A percentile compares a stretch with the other conserved stretches of the same genome.
Conservation (phyloP, 1,284 basidiomycete genomes). For the Cystobasidium pallidum region DNA sequence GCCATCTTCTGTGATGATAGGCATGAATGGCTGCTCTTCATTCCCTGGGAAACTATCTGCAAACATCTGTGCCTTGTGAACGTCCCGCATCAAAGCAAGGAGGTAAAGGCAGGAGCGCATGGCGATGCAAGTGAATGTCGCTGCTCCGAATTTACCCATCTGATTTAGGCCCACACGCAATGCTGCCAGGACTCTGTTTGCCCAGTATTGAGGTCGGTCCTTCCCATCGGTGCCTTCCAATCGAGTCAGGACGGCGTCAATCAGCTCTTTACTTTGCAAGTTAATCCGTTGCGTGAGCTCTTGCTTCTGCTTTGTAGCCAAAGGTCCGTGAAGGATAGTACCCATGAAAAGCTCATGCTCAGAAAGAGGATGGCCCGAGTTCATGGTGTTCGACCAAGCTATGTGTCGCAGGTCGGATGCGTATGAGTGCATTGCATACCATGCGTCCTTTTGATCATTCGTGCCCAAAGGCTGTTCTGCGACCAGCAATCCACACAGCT, state of each 20-base stretch:
- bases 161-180: constrained; percentile 24
- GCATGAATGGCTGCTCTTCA: constrained; percentile 36
- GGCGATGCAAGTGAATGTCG: constrained; percentile 44
- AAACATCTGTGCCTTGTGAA: constrained; percentile 39
- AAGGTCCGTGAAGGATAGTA: constrained; percentile 38
- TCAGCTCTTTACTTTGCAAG: constrained; percentile 40
- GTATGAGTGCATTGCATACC: constrained; percentile 32
- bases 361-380: constrained; percentile 42
- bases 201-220: constrained; percentile 33
- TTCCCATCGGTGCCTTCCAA: constrained; percentile 27
- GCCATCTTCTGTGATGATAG: constrained; percentile 16
- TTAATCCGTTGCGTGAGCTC: constrained; percentile 37
- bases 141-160: constrained; percentile 40
- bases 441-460: constrained; percentile 19
- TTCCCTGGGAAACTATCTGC: constrained; percentile 1
- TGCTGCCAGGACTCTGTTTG: constrained; percentile 27
- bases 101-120: constrained; percentile 32
- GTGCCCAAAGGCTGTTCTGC: neutral
- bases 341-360: constrained; percentile 47
- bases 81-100: constrained; percentile 34
- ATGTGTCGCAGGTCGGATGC: constrained; percentile 31
- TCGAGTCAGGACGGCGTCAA: constrained; percentile 25
- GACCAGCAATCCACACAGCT: constrained; percentile 1
- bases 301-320: constrained; percentile 37
- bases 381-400: constrained; percentile 42